Conservation (phyloP, 1,284 basidiomycete species). For the Pseudozyma sp. region DNA sequence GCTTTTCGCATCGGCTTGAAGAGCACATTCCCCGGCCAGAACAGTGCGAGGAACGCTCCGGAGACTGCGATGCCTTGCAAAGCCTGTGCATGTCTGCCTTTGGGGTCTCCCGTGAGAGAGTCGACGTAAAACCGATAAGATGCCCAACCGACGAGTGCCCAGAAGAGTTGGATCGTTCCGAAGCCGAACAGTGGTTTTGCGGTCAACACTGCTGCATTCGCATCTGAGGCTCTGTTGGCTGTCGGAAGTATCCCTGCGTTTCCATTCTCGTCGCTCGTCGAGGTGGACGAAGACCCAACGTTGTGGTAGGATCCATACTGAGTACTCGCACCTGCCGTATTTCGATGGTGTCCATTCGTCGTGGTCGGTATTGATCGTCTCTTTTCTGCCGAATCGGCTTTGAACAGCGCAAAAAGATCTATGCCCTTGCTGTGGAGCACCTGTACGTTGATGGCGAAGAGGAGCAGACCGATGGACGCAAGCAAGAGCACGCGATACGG, state of each 20-base stretch:
- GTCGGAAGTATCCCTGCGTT: constrained; percentile 14
- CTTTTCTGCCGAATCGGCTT: constrained; percentile 28
- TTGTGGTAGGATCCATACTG: constrained; percentile 40
- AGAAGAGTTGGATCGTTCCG: constrained; percentile 38
- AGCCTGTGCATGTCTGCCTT: constrained; percentile 59
- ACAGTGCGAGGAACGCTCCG: constrained; percentile 33
- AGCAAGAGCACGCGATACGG: constrained; percentile 65
- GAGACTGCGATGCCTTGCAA: constrained; percentile 58
- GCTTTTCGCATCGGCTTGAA: constrained; percentile 41
- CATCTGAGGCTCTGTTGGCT: background rate
- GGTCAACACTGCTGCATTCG: background rate
- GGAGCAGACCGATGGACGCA: constrained; percentile 55
- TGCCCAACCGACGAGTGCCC: constrained; percentile 59
- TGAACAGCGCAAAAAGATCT: constrained; percentile 46
- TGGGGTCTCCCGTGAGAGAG: constrained; percentile 41
- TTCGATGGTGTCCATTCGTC: constrained; percentile 3
- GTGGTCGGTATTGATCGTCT: constrained; percentile 7
- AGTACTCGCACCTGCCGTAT: constrained; percentile 16
- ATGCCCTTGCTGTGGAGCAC: constrained; percentile 55
- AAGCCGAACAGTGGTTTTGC: constrained; percentile 36
- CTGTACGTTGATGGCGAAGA: constrained; percentile 55
- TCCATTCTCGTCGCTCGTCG: constrained; percentile 12
- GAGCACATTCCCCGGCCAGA: constrained; percentile 61
- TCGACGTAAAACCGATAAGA: constrained; percentile 60
- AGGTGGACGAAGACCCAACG: constrained; percentile 2